phyloP scores from a whole-genome alignment of 352 stramenopile genomes.

The Blastocystis sp. region DNA sequence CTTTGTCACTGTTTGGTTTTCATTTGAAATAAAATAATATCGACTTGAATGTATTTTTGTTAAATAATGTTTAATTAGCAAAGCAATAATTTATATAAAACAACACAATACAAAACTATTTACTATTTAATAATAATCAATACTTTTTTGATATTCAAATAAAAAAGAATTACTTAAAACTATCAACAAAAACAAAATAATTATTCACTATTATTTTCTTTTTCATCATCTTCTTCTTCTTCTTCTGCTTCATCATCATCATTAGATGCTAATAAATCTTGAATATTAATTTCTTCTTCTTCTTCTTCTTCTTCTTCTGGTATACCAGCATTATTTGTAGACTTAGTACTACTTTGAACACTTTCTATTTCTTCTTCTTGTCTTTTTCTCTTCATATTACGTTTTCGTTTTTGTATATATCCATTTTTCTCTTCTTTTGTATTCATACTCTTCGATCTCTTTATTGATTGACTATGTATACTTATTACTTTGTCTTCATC shows the following conservation, averaged over 20 bases:
- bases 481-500: too few relatives aligned
- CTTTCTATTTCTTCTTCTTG: too few relatives aligned
- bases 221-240: constrained; percentile 3
- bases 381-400: too few relatives aligned
- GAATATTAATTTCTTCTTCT: constrained; percentile 18
- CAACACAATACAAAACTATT: not conserved
- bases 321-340: too few relatives aligned
- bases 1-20: not conserved
- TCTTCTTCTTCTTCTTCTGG: constrained; percentile 3
- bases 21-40: not conserved
- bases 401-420: too few relatives aligned
- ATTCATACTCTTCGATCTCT: too few relatives aligned
- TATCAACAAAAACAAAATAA: constrained; percentile 6
- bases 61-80: constrained; percentile 1
- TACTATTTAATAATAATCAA: not conserved
- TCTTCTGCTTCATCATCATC: constrained; percentile 28
- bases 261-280: constrained; percentile 12
- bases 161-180: not conserved
- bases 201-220: not conserved
- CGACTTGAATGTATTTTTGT: not conserved
- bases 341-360: too few relatives aligned
- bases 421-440: too few relatives aligned
- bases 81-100: not conserved
- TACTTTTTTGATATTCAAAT: not conserved
- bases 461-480: too few relatives aligned